Evolutionary conservation across 495 filamentous ascomycete genomes (phyloP).

Genomic region (Penicillium dipodomyicola): DNA sequence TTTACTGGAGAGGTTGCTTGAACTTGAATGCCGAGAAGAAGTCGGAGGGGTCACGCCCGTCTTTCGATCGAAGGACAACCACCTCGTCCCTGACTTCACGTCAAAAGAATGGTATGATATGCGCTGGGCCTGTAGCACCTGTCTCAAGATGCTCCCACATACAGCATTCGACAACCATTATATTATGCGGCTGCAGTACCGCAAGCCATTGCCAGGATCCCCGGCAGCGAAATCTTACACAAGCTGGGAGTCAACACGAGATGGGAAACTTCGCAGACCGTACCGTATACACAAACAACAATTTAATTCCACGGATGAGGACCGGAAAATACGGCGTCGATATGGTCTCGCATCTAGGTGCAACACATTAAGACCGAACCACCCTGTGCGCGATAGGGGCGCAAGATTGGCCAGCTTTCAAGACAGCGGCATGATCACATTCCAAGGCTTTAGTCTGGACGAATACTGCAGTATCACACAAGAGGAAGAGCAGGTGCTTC

Average conservation of each 20-base stretch:
- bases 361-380: neutral
- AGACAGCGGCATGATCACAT: conserved; percentile 4
- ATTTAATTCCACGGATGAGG: neutral
- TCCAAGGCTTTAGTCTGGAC: conserved; percentile 3
- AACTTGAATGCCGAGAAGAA: conserved; percentile 13
- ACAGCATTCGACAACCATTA: conserved; percentile 7
- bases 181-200: conserved; percentile 12
- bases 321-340: neutral
- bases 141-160: conserved; percentile 15
- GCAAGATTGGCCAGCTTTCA: neutral
- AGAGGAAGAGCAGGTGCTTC: conserved; percentile 1
- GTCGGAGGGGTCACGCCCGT: neutral
- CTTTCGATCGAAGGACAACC: neutral
- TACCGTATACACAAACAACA: neutral
- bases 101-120: conserved; percentile 13
- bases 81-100: conserved; percentile 4
- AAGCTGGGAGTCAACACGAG: conserved; percentile 9
- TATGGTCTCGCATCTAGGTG: neutral
- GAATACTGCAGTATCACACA: neutral
- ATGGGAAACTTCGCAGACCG: neutral
- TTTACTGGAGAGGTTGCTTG: conserved; percentile 15
- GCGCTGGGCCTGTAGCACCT: conserved; percentile 15
- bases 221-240: conserved; percentile 3
- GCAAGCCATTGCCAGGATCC: conserved; percentile 14
- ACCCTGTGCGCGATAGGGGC: neutral